These are phyloP conservation scores for Lanzia echinophila DNA, from an alignment of 2,329 filamentous ascomycete genomes.

Conservation along the genomic window DNA sequence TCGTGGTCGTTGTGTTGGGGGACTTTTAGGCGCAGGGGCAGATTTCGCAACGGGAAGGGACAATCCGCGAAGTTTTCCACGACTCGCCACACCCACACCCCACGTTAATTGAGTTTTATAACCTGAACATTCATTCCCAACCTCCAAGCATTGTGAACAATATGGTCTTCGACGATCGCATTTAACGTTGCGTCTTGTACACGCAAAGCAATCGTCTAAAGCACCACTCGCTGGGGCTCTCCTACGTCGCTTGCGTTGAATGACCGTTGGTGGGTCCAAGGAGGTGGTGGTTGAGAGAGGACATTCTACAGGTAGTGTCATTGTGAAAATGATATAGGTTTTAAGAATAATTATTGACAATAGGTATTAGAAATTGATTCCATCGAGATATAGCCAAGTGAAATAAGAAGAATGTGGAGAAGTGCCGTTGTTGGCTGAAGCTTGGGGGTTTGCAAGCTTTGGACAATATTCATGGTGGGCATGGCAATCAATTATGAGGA, in stretches of 20 bases:
- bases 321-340: conserved; percentile 9
- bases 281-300: conserved; percentile 22
- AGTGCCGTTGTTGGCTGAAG: conserved; percentile 5
- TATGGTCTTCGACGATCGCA: conserved; percentile 92
- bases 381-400: conserved; percentile 10
- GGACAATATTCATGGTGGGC: conserved; percentile 15
- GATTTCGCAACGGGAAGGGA: conserved; percentile 65
- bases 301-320: conserved; percentile 31
- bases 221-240: conserved; percentile 83
- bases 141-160: conserved; percentile 88
- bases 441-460: conserved; percentile 12
- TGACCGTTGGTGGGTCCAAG: conserved; percentile 26
- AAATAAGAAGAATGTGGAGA: conserved; percentile 12
- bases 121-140: conserved; percentile 87
- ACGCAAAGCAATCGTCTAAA: conserved; percentile 91
- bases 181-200: conserved; percentile 72
- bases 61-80: conserved; percentile 86
- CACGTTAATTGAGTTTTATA: conserved; percentile 97
- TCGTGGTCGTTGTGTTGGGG: conserved; percentile 24
- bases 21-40: conserved; percentile 37
- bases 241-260: conserved; percentile 62
- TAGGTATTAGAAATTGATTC: conserved; percentile 1
- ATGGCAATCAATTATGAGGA: conserved; percentile 24
- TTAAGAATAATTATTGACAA: conserved; percentile 2
- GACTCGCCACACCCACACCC: conserved; percentile 91